Evolutionary conservation across 1,139 yeast species (phyloP).

Genomic region (Saccharomyces pastorianus): DNA sequence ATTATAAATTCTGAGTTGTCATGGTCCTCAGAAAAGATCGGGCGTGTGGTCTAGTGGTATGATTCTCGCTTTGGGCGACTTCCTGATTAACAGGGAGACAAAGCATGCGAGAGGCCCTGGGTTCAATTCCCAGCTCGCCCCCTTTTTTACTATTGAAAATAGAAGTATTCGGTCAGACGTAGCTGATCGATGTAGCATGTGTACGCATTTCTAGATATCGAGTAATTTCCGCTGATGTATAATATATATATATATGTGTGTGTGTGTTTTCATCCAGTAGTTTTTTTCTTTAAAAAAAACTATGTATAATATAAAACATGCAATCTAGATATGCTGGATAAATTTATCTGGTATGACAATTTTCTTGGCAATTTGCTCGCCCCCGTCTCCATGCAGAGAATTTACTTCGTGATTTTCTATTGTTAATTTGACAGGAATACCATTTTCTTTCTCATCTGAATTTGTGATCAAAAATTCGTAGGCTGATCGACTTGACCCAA

Average conservation of each 20-base stretch:
- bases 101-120: constrained; percentile 9
- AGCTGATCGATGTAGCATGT: neutral
- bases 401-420: neutral
- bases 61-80: constrained; percentile 8
- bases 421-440: neutral
- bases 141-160: neutral
- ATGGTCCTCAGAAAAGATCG: neutral
- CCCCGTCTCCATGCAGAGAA: neutral
- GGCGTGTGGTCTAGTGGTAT: constrained; percentile 10
- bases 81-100: neutral
- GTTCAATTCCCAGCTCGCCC: constrained; percentile 10
- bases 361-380: neutral
- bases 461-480: neutral
- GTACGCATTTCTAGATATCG: neutral
- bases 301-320: neutral
- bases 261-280: neutral
- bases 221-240: neutral
- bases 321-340: neutral
- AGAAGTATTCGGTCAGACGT: no score
- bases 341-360: neutral
- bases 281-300: neutral
- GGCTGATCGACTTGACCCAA: neutral
- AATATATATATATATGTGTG: neutral
- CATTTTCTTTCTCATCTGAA: neutral
- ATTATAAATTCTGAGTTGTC: no score